Percentiles rank a stretch among this genome's conserved stretches.
Evolutionary conservation across 805 yeast species (phyloP).

Genomic region (Torulaspora microellipsoides): DNA sequence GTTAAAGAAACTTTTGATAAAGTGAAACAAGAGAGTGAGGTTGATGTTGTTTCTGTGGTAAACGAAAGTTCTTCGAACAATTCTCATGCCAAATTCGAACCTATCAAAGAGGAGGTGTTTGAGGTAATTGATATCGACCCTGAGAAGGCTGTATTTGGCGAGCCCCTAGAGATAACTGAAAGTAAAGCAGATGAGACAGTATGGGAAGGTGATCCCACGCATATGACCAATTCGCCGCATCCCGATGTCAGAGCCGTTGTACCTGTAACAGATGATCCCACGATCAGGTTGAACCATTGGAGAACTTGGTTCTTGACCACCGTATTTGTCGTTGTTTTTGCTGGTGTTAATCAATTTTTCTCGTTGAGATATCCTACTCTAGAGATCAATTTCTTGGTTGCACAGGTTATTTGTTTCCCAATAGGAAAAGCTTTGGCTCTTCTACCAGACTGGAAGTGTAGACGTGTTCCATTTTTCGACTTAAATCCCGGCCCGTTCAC

Average conservation of each 20-base stretch:
- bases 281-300: conserved; percentile 46
- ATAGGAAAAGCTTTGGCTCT: conserved; percentile 43
- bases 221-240: conserved; percentile 33
- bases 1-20: too few relatives aligned
- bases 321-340: conserved; percentile 48
- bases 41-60: too few relatives aligned
- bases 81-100: too few relatives aligned
- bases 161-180: too few relatives aligned
- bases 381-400: conserved; percentile 46
- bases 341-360: conserved; percentile 54
- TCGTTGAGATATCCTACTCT: conserved; percentile 50
- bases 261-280: conserved; percentile 48
- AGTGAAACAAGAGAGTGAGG: too few relatives aligned
- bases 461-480: conserved; percentile 29
- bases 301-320: conserved; percentile 52
- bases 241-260: conserved; percentile 59
- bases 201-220: conserved; percentile 27
- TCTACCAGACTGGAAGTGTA: conserved; percentile 40
- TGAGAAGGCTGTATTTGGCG: too few relatives aligned
- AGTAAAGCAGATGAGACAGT: conserved; percentile 42
- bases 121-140: too few relatives aligned
- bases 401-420: conserved; percentile 52
- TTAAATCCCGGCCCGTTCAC: conserved; percentile 52
- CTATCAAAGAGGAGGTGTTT: too few relatives aligned
- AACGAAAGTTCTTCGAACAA: too few relatives aligned